Conservation (phyloP, 2,329 filamentous ascomycete genomes). For the Aspergillus spinulosporus region DNA sequence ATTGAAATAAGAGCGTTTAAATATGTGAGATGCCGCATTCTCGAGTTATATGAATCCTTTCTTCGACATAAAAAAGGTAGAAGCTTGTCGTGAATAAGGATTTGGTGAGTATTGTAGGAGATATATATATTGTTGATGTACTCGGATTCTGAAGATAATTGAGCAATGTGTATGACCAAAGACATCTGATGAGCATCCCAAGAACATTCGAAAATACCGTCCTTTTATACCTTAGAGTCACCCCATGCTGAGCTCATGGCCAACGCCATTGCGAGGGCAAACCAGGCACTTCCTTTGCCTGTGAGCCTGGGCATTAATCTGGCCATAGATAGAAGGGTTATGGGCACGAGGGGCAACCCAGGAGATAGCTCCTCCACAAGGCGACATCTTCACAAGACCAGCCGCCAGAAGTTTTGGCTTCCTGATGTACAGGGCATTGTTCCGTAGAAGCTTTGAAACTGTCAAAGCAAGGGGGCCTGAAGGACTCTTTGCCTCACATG, state of each 20-base stretch:
- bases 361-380: neutral
- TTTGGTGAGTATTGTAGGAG: no score
- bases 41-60: neutral
- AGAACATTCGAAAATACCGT: neutral
- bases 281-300: slow-evolving; percentile 6
- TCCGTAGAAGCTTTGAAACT: neutral
- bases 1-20: slow-evolving; percentile 2
- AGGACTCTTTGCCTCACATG: neutral
- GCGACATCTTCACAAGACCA: neutral
- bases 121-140: neutral
- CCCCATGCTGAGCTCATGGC: no score
- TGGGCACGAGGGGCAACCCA: neutral
- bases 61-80: no score
- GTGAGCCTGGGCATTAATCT: neutral
- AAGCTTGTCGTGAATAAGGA: no score
- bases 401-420: no score
- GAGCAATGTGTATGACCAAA: no score
- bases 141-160: no score
- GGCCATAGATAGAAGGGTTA: neutral
- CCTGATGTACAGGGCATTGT: neutral
- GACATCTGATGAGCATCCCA: no score
- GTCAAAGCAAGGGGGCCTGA: neutral
- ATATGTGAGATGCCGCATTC: slow-evolving; percentile 4
- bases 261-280: neutral
- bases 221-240: neutral